A percentile compares a stretch with the other conserved stretches of the same genome.
Evolutionary conservation across 257 asterid species (phyloP).

Genomic region (Penstemon barbatus): DNA sequence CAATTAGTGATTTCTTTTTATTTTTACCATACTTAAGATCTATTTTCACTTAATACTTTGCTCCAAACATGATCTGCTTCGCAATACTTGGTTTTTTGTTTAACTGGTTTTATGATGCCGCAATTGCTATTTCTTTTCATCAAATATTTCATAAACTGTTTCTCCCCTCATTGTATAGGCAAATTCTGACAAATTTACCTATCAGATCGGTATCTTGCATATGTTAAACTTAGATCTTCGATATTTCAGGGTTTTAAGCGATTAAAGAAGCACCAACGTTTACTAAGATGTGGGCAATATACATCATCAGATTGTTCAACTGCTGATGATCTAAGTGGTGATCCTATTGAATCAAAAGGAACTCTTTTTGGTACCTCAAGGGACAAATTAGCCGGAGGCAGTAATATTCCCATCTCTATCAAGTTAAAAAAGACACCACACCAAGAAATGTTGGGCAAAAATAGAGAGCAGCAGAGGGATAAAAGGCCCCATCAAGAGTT

Average conservation of each 20-base stretch:
- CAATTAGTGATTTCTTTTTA: neutral
- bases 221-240: constrained; percentile 3
- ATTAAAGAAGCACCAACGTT: constrained; percentile 62
- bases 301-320: constrained; percentile 36
- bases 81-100: neutral
- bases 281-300: constrained; percentile 36
- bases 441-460: constrained; percentile 37
- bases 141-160: neutral
- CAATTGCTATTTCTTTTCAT: neutral
- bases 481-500: constrained; percentile 34
- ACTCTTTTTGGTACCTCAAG: constrained; percentile 30
- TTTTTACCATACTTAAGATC: neutral
- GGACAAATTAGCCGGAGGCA: constrained; percentile 41
- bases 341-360: constrained; percentile 37
- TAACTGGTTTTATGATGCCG: neutral
- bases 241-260: constrained; percentile 59
- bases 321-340: constrained; percentile 26
- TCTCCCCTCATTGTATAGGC: neutral
- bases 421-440: constrained; percentile 53
- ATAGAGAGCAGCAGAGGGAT: constrained; percentile 33
- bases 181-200: constrained; percentile 8
- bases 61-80: too few species aligned
- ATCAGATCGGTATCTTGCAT: neutral
- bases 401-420: constrained; percentile 48
- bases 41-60: too few species aligned